These are phyloP conservation scores for Epichloe scottii DNA, from an alignment of 2,329 filamentous ascomycete species.

Conservation along the genomic window DNA sequence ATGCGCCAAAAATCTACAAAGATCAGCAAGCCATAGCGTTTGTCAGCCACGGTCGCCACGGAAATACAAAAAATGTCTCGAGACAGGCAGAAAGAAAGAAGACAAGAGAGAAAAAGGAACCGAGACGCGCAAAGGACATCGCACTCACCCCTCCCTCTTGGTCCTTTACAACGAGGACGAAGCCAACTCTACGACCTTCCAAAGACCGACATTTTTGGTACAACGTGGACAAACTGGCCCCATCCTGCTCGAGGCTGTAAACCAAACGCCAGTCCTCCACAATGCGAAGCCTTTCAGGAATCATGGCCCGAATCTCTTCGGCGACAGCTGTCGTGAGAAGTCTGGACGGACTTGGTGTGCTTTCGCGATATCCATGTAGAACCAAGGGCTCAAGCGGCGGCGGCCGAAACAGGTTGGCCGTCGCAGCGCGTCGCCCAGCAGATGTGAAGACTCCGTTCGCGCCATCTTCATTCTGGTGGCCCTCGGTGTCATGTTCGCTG, in stretches of 20 bases:
- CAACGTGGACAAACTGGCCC: slow-evolving; percentile 73
- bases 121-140: not conserved
- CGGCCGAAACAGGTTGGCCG: slow-evolving; percentile 65
- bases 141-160: slow-evolving; percentile 55
- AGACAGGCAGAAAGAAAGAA: not conserved
- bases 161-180: slow-evolving; percentile 79
- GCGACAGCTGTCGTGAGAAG: slow-evolving; percentile 64
- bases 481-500: slow-evolving; percentile 15
- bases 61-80: not conserved
- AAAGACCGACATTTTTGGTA: slow-evolving; percentile 67
- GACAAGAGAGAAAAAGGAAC: not conserved
- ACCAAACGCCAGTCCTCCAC: slow-evolving; percentile 75
- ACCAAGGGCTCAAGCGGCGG: slow-evolving; percentile 75
- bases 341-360: slow-evolving; percentile 46
- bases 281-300: slow-evolving; percentile 78
- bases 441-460: slow-evolving; percentile 44
- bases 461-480: slow-evolving; percentile 25
- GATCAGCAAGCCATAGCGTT: not conserved
- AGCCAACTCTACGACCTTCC: slow-evolving; percentile 62
- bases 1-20: slow-evolving; percentile 70
- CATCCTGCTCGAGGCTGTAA: slow-evolving; percentile 87
- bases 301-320: slow-evolving; percentile 82
- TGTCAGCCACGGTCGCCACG: not conserved
- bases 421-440: slow-evolving; percentile 33
- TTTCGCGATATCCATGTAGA: slow-evolving; percentile 51